Base-by-base conservation (phyloP, 2,329 filamentous ascomycete genomes). In the Penicillium griseofulvum region DNA sequence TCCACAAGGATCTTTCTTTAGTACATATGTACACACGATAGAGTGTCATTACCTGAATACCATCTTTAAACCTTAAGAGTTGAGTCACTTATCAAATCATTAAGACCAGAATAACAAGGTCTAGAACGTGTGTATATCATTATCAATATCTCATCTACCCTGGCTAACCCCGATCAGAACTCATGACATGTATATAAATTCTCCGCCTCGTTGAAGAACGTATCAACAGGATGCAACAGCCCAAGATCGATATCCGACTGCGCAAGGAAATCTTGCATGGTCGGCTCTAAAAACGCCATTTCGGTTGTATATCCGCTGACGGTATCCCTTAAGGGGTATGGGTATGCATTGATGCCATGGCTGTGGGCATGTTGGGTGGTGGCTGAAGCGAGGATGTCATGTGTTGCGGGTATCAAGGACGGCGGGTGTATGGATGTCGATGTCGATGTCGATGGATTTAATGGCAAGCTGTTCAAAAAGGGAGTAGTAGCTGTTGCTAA, bases 191-290 rank as follows among this genome's bases (percentile, higher is more conserved):
- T 69, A 60, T 70, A 71, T 29, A 71, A 49, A 51, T 64, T 68
- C 52, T 71, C 68, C 12, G 65, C 59, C 42, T 73, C 71, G 43
- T 63, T 69, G 53, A 72, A 63, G 49, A 70, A 71, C 4, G 66
- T 66, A 61, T 73, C 71, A 34, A 72, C 68, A 8, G 71, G 68
- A 55, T 73, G 68, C 53, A 71, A 52, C 48, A 71, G 54, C 2
- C 70, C 69, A 33, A 73, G 44, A 55, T 73, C 71, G 17, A 74
- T 65, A 61, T 74, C 70, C 5, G 71, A 71, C 59, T 74, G 71
- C 17, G 71, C 70, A 1, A 74, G 58, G 17, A 74, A 74, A 44
- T 73, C 69, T 52, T 74, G 71, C 71, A 74, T 72, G 8, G 71
- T 74, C 22, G 71, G 71, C 47, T 74, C 70, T 38, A 73, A 56